These are phyloP conservation scores for Cladosporium phlei DNA, from an alignment of 2,329 filamentous ascomycete species.

Conservation along the genomic window DNA sequence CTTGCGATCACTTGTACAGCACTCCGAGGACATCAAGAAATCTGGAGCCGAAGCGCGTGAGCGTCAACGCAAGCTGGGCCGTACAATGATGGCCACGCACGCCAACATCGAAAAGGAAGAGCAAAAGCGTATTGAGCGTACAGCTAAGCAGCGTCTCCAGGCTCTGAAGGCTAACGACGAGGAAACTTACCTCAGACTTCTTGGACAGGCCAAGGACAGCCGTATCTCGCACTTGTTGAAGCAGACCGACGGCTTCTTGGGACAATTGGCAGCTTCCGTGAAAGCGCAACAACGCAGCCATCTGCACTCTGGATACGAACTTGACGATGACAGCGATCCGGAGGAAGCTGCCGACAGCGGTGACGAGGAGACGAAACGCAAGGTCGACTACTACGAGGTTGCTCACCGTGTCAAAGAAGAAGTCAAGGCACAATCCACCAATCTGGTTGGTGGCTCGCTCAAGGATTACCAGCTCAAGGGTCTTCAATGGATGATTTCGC, in stretches of 20 bases:
- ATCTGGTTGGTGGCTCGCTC: slow-evolving; percentile 83
- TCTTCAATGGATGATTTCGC: slow-evolving; percentile 98
- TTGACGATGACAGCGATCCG: slow-evolving; percentile 62
- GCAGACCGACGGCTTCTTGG: slow-evolving; percentile 95
- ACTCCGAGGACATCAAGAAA: slow-evolving; percentile 71
- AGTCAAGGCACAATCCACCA: slow-evolving; percentile 73
- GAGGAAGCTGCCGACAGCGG: slow-evolving; percentile 67
- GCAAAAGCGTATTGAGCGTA: slow-evolving; percentile 95
- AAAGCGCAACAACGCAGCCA: slow-evolving; percentile 80
- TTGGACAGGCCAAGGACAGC: slow-evolving; percentile 98
- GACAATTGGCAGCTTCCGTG: slow-evolving; percentile 90
- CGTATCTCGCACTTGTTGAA: slow-evolving; percentile 96
- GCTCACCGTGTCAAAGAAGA: slow-evolving; percentile 95
- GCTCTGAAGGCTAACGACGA: slow-evolving; percentile 98
- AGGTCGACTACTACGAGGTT: slow-evolving; percentile 98
- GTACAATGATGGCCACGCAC: slow-evolving; percentile 83
- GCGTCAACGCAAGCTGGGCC: slow-evolving; percentile 80
- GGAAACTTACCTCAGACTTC: slow-evolving; percentile 94
- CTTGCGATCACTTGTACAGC: slow-evolving; percentile 76
- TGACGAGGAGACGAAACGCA: slow-evolving; percentile 61
- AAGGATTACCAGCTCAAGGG: slow-evolving; percentile 99
- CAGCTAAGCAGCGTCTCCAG: slow-evolving; percentile 98
- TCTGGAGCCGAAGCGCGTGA: slow-evolving; percentile 62
- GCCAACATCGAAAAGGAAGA: slow-evolving; percentile 98
- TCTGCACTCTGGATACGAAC: slow-evolving; percentile 71